These are phyloP conservation scores for Gossypium raimondii DNA, from an alignment of 345 rosid genomes.

Conservation along the genomic window DNA sequence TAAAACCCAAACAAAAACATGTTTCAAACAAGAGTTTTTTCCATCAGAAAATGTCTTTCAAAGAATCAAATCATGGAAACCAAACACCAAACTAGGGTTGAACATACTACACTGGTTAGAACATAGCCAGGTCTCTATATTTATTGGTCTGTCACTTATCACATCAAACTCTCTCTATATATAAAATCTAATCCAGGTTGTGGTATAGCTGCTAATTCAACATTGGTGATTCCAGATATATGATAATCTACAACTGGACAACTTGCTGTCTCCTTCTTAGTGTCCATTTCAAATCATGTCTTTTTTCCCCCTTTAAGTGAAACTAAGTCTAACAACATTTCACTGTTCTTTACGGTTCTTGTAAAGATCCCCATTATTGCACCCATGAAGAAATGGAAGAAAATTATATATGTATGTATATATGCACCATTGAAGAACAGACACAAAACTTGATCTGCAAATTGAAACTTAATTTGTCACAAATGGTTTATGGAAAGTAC, in stretches of 20 bases:
- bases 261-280: background rate
- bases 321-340: constrained; percentile 5
- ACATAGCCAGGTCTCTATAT: background rate
- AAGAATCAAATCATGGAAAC: background rate
- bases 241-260: background rate
- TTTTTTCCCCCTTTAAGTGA: background rate
- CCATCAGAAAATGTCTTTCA: background rate
- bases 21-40: background rate
- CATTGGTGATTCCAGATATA: background rate
- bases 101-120: background rate
- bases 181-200: background rate
- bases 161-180: background rate
- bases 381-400: constrained; percentile 15
- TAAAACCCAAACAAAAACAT: background rate
- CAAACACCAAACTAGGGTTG: background rate
- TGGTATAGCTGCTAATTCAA: background rate
- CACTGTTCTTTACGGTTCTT: constrained; percentile 29
- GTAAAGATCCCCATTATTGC: constrained; percentile 11
- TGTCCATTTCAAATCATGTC: background rate
- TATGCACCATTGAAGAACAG: constrained; percentile 7
- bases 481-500: constrained; percentile 20
- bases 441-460: constrained; percentile 27
- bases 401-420: too few species aligned
- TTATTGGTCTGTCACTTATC: background rate
- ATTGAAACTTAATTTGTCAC: constrained; percentile 23